Evolutionary conservation across 2,329 filamentous ascomycete genomes (phyloP), one percentile per base, ranked within the genome.

Genomic region (Phialocephala sp.): DNA sequence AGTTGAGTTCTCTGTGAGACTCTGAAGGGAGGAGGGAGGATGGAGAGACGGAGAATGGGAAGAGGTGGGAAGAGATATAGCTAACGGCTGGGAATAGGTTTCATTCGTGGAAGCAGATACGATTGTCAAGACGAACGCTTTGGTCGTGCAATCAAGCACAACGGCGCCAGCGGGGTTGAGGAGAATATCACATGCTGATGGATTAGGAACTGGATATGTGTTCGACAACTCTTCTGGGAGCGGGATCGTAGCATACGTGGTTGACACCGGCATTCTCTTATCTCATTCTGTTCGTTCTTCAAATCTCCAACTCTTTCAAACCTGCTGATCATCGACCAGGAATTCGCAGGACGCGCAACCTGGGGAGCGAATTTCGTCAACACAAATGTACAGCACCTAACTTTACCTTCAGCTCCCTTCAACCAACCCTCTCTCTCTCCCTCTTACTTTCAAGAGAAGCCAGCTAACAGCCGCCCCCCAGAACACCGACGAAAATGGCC

Each of bases 81-180:
- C 54, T 66, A 39, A 64, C 57, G n/a, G 37, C 22, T 2, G 9
- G 9, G 12, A 35, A 27, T 80, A 84, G 76, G 83, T 87, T 55
- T 80, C 79, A 5, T 86, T 84, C 68, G 77, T 87, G 36, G 85
- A 87, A 78, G 82, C 82, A 66, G 84, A 87, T 70, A 81, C 82
- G 59, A 76, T 77, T 54, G 80, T 89, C 60, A 77, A 79, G 50
- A 71, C 81, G 54, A 76, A 76, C 35, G 79, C 77, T 1, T 75
- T 83, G 36, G 77, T 84, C 60, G 79, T 80, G 2, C 85, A 89
- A 79, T 78, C 76, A 66, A 20, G 9, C 3, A 35, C 24, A 5
- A 83, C 83, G 68, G 84, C 86, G 1, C 82, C 85, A 24, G 15
- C 66, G 11, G 72, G 75, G 69, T 69, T 78, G 39, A 65, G 66